These are phyloP conservation scores for Pleurotus pulmonarius DNA, from an alignment of 768 basidiomycete species.

Conservation along the genomic window DNA sequence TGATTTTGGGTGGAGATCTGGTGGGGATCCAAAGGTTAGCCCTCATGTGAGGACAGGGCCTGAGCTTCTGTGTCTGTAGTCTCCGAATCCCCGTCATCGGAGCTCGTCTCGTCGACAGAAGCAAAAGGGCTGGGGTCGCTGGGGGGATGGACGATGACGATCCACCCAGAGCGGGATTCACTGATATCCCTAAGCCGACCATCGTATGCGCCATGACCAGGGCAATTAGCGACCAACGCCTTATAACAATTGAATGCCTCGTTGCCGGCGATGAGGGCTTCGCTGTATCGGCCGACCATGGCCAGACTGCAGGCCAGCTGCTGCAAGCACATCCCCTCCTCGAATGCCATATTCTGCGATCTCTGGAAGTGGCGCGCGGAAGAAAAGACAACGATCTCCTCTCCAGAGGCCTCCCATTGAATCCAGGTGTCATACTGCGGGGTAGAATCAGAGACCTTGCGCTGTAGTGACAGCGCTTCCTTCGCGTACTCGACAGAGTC, in stretches of 20 bases:
- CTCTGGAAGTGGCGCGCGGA: background rate
- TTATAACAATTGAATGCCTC: constrained; percentile 2
- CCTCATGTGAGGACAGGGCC: too few species aligned
- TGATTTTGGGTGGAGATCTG: too few species aligned
- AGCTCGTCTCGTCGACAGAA: background rate
- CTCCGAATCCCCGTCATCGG: background rate
- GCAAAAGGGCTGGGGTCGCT: background rate
- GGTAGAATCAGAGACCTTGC: background rate
- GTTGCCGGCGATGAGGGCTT: constrained; percentile 3
- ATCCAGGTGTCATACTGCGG: background rate
- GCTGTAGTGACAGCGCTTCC: constrained; percentile 1
- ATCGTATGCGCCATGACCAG: background rate
- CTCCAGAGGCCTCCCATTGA: constrained; percentile 1
- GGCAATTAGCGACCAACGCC: background rate
- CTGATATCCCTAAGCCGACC: background rate
- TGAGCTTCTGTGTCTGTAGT: too few species aligned
- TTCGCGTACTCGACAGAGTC: background rate
- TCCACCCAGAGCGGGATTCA: background rate
- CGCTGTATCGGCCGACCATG: background rate
- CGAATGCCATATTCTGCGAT: background rate
- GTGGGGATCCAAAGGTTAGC: too few species aligned
- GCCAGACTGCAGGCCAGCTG: background rate
- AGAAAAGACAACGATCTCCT: constrained; percentile 3
- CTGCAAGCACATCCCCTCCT: constrained; percentile 4
- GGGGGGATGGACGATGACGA: background rate